Evolutionary conservation across 2,329 filamentous ascomycete species (phyloP).

Genomic region (Onygenales sp.): DNA sequence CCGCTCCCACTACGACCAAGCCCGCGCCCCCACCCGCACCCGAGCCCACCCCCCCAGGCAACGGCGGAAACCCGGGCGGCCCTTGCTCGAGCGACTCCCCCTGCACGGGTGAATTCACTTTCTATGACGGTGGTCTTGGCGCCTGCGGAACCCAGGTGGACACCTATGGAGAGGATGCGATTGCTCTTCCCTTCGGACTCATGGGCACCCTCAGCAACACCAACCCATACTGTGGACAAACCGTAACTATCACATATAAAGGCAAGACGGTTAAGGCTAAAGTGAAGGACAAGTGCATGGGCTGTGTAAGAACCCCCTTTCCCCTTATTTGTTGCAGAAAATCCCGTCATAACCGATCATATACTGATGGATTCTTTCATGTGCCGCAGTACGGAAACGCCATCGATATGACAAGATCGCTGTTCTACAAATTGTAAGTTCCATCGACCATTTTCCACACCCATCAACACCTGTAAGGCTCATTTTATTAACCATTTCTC

Average conservation of each 20-base stretch:
- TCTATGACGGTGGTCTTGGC: conserved; percentile 60
- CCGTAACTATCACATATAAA: conserved; percentile 51
- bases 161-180: conserved; percentile 49
- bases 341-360: conserved; percentile 42
- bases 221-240: conserved; percentile 63
- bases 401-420: conserved; percentile 21
- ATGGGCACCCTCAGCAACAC: conserved; percentile 57
- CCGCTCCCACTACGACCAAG: conserved; percentile 4
- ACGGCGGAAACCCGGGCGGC: conserved; percentile 14
- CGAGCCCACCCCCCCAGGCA: conserved; percentile 8
- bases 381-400: conserved; percentile 19
- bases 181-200: conserved; percentile 57
- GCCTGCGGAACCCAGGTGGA: conserved; percentile 57
- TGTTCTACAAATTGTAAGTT: conserved; percentile 25
- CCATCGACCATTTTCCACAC: background rate
- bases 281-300: conserved; percentile 68
- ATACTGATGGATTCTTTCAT: conserved; percentile 28
- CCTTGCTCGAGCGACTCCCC: conserved; percentile 18
- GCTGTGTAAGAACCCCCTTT: conserved; percentile 52
- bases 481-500: conserved; percentile 6
- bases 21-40: conserved; percentile 7
- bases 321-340: conserved; percentile 32
- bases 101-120: conserved; percentile 59
- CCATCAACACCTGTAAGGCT: background rate
- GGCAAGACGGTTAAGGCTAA: conserved; percentile 50